Base-by-base conservation (phyloP, 2,329 filamentous ascomycete species). In the Penicillium expansum region DNA sequence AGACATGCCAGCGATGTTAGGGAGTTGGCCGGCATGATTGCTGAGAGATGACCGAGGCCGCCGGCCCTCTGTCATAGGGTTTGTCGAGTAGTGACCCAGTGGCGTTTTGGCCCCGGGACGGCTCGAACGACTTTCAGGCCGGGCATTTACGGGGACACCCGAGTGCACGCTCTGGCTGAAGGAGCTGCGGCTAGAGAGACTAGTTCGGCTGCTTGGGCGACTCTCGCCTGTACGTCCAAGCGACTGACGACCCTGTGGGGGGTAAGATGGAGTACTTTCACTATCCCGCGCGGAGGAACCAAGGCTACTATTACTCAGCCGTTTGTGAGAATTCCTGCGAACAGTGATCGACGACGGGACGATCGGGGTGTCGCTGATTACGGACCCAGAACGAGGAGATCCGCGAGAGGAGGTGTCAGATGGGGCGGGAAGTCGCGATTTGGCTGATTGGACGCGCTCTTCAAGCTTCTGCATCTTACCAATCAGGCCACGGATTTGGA, bases 381-480 rank as follows among this genome's bases (percentile, higher is more conserved):
- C 75, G 48, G 79, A 82, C 48, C 77, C 78, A 57, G 77, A 80
- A 48, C 90, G 84, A 22, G 92, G 91, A n/a, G 92, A 96, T 5
- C 84, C 83, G 47, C 88, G 86, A 18, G 92, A 91, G 5, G 92
- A 92, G 0, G 89, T 94, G 53, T 80, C 82, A 8, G 85, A 82
- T 2, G 92, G 91, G 1, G 89, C 91, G 2, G 94, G 94, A 20
- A 99, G 83, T 75, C 94, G 96, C 38, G 93, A 97, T 65, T 92
- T 87, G 18, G 89, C 94, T 24, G 88, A 91, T 59, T 97, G 92
- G 10, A 99, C 93, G 43, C 94, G 86, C 61, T 94, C 91, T 74
- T 97, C 94, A 59, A 99, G 86, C 64, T 91, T 90, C 75, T 97
- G 91, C 92, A 97, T 97, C 77, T 97, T 94, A 29, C 91, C 92